These are phyloP conservation scores for Hericium erinaceus DNA, from an alignment of 768 basidiomycete species.

Conservation along the genomic window DNA sequence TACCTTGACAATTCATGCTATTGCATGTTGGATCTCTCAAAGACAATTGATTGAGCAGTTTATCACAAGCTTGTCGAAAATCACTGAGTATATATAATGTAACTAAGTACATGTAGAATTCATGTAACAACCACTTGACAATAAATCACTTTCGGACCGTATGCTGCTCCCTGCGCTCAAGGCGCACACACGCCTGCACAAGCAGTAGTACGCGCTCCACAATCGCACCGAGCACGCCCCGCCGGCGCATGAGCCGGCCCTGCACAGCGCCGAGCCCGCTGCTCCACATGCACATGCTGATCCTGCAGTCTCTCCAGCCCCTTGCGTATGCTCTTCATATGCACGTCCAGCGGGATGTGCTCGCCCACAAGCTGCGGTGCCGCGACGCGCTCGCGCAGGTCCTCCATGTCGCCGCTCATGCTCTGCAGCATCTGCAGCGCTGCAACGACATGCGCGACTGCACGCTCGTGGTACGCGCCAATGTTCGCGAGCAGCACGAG, in stretches of 20 bases:
- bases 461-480: slow-evolving; percentile 47
- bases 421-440: slow-evolving; percentile 50
- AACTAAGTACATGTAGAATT: no score
- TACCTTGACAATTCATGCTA: no score
- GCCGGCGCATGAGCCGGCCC: no score
- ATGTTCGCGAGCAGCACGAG: slow-evolving; percentile 46
- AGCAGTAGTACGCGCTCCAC: not conserved
- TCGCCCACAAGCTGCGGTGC: slow-evolving; percentile 53
- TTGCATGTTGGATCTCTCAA: no score
- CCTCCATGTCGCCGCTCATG: slow-evolving; percentile 70
- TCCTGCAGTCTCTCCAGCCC: slow-evolving; percentile 57
- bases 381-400: slow-evolving; percentile 62
- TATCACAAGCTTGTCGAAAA: no score
- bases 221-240: not conserved
- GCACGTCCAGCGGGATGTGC: slow-evolving; percentile 61
- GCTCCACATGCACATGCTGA: slow-evolving; percentile 41
- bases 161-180: no score
- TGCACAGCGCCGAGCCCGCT: slow-evolving; percentile 18
- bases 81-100: no score
- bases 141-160: no score
- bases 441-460: slow-evolving; percentile 55
- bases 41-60: no score
- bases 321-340: slow-evolving; percentile 59
- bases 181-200: not conserved
- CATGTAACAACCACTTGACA: no score